A percentile compares a stretch with the other conserved stretches of the same genome.
These are phyloP conservation scores for Saccharomycopsis hybrid DNA, from an alignment of 1,139 yeast genomes.

Conservation along the genomic window DNA sequence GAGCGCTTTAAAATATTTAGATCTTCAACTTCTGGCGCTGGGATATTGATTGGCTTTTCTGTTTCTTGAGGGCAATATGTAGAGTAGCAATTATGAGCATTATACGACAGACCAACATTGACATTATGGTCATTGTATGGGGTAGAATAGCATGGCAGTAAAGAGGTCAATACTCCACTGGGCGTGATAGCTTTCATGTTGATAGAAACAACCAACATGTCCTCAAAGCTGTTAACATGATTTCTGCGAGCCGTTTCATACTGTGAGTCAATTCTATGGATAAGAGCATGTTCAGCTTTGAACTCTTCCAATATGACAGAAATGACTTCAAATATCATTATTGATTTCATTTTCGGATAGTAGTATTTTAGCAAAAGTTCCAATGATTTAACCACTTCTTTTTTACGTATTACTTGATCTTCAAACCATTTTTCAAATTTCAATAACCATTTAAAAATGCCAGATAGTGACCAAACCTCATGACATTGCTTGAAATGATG, in stretches of 20 bases:
- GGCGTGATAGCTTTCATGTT: conserved; percentile 4
- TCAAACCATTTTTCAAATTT: conserved; percentile 33
- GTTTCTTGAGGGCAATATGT: conserved; percentile 12
- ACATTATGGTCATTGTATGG: neutral
- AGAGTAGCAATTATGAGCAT: conserved; percentile 11
- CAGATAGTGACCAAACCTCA: conserved; percentile 44
- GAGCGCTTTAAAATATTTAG: conserved; percentile 30
- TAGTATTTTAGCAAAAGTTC: conserved; percentile 44
- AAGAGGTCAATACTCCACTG: conserved; percentile 10
- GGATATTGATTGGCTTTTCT: neutral
- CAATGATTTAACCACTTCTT: conserved; percentile 47
- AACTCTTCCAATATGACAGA: conserved; percentile 4
- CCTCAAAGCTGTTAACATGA: conserved; percentile 5
- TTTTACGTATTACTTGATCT: conserved; percentile 36
- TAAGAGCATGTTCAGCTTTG: neutral
- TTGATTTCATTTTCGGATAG: conserved; percentile 7
- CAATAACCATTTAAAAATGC: conserved; percentile 46
- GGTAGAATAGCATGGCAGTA: conserved; percentile 14
- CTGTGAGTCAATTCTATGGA: conserved; percentile 6
- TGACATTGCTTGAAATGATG: conserved; percentile 44
- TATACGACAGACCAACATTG: neutral
- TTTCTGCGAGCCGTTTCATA: neutral
- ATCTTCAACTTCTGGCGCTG: conserved; percentile 3
- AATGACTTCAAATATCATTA: conserved; percentile 2
- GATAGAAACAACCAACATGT: conserved; percentile 3